Evolutionary conservation across 2,329 filamentous ascomycete species (phyloP), one percentile per base, ranked within the genome.

Genomic region (Epichloe brachyelytri): DNA sequence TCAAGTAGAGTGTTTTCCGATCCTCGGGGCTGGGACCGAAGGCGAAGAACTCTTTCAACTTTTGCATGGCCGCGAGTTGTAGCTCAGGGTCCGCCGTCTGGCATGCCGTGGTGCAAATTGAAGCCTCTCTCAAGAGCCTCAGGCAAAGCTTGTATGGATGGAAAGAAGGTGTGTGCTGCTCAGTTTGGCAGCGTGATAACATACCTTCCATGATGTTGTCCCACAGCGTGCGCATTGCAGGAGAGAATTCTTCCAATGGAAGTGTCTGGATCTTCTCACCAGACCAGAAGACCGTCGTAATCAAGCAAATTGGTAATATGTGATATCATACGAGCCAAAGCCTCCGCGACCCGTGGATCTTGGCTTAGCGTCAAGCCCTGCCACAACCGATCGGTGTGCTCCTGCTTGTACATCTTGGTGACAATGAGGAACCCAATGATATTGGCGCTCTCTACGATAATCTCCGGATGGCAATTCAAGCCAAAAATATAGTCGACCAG

Each of bases 401-500:
- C 68, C 36, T 80, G 66, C 0, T 77, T 79, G 65, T 91, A 95
- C 14, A 80, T 83, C 50, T 76, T 75, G 0, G 87, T 93, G 14
- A 93, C 85, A 20, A 88, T 78, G 48, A 97, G 73, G 60, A 97
- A 97, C 1, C 87, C 87, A 46, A 96, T 74, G 49, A 97, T 86
- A 56, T 95, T 95, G 40, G 78, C 76, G 60, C 87, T 87, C 57
- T 89, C 82, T 37, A 78, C 75, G 19, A 94, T 93, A 49, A 97
- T 80, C 62, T 95, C 89, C 1, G 90, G 88, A 61, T 97, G 93
- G 34, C 91, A 96, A 51, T 89, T 89, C 14, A 91, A 82, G 2
- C 91, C 88, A 48, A 96, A 78, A 44, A 98, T 82, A 65, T 96
- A 97, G 53, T 89, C 81, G 22, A 95, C 79, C 26, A 97, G 72